Conservation (phyloP, 345 rosid genomes). For the Euphorbia lathyris region DNA sequence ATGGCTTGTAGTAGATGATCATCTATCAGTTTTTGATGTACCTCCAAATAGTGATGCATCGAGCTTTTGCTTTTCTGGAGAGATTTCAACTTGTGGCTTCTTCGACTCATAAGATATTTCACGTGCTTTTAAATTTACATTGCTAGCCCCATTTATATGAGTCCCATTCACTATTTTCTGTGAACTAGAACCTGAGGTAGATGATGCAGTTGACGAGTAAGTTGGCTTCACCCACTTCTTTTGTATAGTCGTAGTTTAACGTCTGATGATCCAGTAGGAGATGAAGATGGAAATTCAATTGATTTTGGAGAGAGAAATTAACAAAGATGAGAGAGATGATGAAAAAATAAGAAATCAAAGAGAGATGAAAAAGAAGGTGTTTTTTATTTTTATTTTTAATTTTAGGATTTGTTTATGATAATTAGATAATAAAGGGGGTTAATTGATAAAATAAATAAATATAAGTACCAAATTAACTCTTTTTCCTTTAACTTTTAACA, state of each 20-base stretch:
- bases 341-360: too few relatives aligned
- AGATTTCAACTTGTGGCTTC: conserved; percentile 59
- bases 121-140: conserved; percentile 45
- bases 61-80: conserved; percentile 92
- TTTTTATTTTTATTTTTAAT: too few relatives aligned
- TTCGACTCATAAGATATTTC: conserved; percentile 50
- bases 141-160: conserved; percentile 37
- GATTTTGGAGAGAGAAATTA: too few relatives aligned
- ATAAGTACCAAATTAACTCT: too few relatives aligned
- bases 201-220: conserved; percentile 48
- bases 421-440: too few relatives aligned
- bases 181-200: conserved; percentile 44
- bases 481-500: too few relatives aligned
- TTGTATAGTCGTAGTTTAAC: conserved; percentile 80
- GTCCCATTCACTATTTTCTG: conserved; percentile 53
- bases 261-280: conserved; percentile 55
- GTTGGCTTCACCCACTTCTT: conserved; percentile 88
- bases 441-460: too few relatives aligned
- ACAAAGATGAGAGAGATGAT: too few relatives aligned
- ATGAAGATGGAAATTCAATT: conserved; percentile 40
- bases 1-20: conserved; percentile 49
- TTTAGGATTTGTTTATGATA: too few relatives aligned
- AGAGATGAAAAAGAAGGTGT: too few relatives aligned
- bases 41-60: conserved; percentile 95
- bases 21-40: conserved; percentile 61